A percentile compares a stretch with the other conserved stretches of the same genome.
These are phyloP conservation scores for Durio zibethinus DNA, from an alignment of 345 rosid genomes.

Conservation along the genomic window DNA sequence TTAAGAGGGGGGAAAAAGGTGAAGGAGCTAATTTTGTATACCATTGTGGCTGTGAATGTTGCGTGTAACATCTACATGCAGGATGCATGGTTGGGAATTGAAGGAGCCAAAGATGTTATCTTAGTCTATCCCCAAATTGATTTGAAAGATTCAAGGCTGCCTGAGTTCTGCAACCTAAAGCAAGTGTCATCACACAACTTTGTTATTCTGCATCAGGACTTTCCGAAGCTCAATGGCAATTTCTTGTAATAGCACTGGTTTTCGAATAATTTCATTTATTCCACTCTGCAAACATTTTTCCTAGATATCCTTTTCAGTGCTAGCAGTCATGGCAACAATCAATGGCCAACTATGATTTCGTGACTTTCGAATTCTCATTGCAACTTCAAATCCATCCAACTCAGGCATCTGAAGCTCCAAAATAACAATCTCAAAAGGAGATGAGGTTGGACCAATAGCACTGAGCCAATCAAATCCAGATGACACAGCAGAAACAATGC, in stretches of 20 bases:
- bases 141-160: not conserved
- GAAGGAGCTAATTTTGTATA: slow-evolving; percentile 28
- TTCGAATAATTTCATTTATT: slow-evolving; percentile 73
- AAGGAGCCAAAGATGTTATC: slow-evolving; percentile 2
- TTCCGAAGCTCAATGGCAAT: slow-evolving; percentile 70
- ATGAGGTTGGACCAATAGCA: slow-evolving; percentile 42
- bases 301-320: slow-evolving; percentile 56
- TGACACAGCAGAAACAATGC: slow-evolving; percentile 57
- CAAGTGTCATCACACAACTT: slow-evolving; percentile 25
- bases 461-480: slow-evolving; percentile 75
- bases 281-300: slow-evolving; percentile 64
- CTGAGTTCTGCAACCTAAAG: slow-evolving; percentile 4
- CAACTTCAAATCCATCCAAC: slow-evolving; percentile 83
- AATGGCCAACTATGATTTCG: slow-evolving; percentile 61
- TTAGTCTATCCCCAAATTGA: slow-evolving; percentile 7
- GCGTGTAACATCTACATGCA: slow-evolving; percentile 31
- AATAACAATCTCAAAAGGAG: slow-evolving; percentile 59
- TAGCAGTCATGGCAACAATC: slow-evolving; percentile 61
- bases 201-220: slow-evolving; percentile 53
- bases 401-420: slow-evolving; percentile 83
- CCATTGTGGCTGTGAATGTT: slow-evolving; percentile 30
- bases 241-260: slow-evolving; percentile 65
- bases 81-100: not conserved
- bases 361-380: slow-evolving; percentile 60
- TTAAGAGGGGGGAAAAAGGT: not conserved